Conservation (phyloP, 495 filamentous ascomycete genomes). For the Daldinia caldariorum region DNA sequence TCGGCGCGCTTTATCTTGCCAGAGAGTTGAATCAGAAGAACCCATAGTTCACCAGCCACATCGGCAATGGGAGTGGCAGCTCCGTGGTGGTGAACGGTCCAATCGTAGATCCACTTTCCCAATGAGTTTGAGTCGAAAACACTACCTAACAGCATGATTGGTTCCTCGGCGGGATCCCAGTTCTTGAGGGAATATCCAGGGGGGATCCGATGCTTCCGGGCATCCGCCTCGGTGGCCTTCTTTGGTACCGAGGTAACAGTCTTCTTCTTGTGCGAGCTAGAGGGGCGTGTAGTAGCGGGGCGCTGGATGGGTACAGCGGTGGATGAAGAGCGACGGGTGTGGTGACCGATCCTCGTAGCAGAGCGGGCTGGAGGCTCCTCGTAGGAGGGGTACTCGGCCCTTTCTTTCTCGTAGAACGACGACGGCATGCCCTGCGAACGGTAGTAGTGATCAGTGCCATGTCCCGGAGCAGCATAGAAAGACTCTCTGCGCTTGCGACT, state of each 20-base stretch:
- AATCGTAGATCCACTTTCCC: slow-evolving; percentile 99
- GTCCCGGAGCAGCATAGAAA: slow-evolving; percentile 55
- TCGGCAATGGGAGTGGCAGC: slow-evolving; percentile 87
- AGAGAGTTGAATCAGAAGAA: slow-evolving; percentile 92
- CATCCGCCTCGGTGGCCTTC: slow-evolving; percentile 87
- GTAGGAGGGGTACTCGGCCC: slow-evolving; percentile 50
- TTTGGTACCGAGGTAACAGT: slow-evolving; percentile 26
- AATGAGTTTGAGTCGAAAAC: slow-evolving; percentile 98
- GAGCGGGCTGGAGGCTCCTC: slow-evolving; percentile 55
- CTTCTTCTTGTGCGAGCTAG: slow-evolving; percentile 47
- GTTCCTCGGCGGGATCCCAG: slow-evolving; percentile 93
- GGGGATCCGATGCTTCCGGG: slow-evolving; percentile 82
- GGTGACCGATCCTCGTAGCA: slow-evolving; percentile 56
- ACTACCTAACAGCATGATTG: slow-evolving; percentile 91
- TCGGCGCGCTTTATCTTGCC: slow-evolving; percentile 94
- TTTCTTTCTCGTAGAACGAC: slow-evolving; percentile 51
- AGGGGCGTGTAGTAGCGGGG: slow-evolving; percentile 55
- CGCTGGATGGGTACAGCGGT: slow-evolving; percentile 54
- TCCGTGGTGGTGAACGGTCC: slow-evolving; percentile 94
- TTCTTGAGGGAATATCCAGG: slow-evolving; percentile 96
- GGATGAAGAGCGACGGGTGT: slow-evolving; percentile 56
- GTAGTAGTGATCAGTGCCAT: slow-evolving; percentile 66
- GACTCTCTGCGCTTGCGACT: slow-evolving; percentile 52
- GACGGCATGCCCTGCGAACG: slow-evolving; percentile 59
- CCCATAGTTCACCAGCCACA: slow-evolving; percentile 94